Conservation (phyloP, 805 yeast genomes). For the Zygosaccharomyces pseudorouxii region DNA sequence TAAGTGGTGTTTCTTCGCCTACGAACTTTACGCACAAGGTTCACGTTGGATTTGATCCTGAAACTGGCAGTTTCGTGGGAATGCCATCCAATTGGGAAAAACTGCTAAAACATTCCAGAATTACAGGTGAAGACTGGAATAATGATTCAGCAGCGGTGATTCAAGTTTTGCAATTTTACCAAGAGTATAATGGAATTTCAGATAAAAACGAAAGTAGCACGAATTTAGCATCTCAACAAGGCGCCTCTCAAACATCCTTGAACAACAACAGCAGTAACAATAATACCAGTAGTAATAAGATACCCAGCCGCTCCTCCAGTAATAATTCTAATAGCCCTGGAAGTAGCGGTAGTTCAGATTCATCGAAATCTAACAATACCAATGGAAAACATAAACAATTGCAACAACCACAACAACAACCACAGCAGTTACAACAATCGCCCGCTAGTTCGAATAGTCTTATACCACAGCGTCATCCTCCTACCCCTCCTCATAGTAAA, state of each 20-base stretch:
- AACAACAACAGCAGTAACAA: slow-evolving; percentile 6
- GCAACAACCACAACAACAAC: slow-evolving; percentile 6
- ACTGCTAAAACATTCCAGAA: slow-evolving; percentile 77
- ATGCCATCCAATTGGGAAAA: slow-evolving; percentile 93
- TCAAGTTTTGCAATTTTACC: slow-evolving; percentile 81
- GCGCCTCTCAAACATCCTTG: slow-evolving; percentile 4
- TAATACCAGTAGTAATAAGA: not conserved
- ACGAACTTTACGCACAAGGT: slow-evolving; percentile 93
- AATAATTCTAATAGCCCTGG: slow-evolving; percentile 2
- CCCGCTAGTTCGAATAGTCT: slow-evolving; percentile 18
- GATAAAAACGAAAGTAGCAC: slow-evolving; percentile 6
- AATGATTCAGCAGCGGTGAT: slow-evolving; percentile 94
- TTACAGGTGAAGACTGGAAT: slow-evolving; percentile 86
- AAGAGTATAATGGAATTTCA: slow-evolving; percentile 37
- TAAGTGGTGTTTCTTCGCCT: slow-evolving; percentile 76
- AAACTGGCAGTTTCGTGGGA: slow-evolving; percentile 83
- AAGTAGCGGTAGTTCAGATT: slow-evolving; percentile 3
- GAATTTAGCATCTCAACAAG: slow-evolving; percentile 2
- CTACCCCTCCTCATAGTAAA: slow-evolving; percentile 25
- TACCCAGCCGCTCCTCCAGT: not conserved
- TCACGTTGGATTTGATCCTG: slow-evolving; percentile 82
- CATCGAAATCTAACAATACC: slow-evolving; percentile 1
- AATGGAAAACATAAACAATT: slow-evolving; percentile 5
- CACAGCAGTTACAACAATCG: slow-evolving; percentile 8
- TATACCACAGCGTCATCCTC: slow-evolving; percentile 29